Evolutionary conservation across 2,329 filamentous ascomycete species (phyloP), one percentile per base, ranked within the genome.

Genomic region (Orbilia blumenaviensis): DNA sequence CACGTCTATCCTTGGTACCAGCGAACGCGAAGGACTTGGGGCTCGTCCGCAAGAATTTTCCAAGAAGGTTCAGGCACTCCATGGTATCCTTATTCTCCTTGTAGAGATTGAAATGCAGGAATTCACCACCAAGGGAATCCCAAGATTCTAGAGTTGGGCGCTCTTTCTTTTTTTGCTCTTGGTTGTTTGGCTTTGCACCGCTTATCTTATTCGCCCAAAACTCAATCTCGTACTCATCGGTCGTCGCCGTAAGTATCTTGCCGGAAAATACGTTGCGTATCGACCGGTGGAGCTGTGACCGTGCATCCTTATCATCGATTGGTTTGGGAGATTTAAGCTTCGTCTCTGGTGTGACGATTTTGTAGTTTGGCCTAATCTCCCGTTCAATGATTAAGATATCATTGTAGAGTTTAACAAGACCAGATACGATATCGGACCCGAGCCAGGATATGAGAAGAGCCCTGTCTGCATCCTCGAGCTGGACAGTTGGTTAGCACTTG

Each of bases 61-160:
- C 88, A 42, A 97, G 87, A 80, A 91, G 92, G 63, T 89, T 90
- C 63, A 96, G 86, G 0, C 92, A 90, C 80, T 97, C 94, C 92
- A 97, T 96, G 0, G 94, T 97, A 81, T 97, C 94, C 81, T 94
- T 94, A 84, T 97, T 97, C 84, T 97, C 94, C 84, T 97, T 97
- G 87, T 94, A 96, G 61, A 97, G 86, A 0, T 92, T 94, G 82
- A 97, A 96, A 82, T 97, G 93, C 12, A 97, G 85, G 82, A 92
- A 95, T 56, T 93, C 90, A 16, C 91, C 92, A n/a, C 86, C 71
- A 16, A 75, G 64, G 2, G 63, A 62, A 44, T 75, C 71, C 71
- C 71, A 75, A 14, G 71, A 75, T 21, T 75, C 71, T 10, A 75
- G 64, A 9, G 71, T 44, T 10, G 21, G 63, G 27, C 71, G 71